Conservation (phyloP, 495 filamentous ascomycete genomes). For the Podospora fimiseda region DNA sequence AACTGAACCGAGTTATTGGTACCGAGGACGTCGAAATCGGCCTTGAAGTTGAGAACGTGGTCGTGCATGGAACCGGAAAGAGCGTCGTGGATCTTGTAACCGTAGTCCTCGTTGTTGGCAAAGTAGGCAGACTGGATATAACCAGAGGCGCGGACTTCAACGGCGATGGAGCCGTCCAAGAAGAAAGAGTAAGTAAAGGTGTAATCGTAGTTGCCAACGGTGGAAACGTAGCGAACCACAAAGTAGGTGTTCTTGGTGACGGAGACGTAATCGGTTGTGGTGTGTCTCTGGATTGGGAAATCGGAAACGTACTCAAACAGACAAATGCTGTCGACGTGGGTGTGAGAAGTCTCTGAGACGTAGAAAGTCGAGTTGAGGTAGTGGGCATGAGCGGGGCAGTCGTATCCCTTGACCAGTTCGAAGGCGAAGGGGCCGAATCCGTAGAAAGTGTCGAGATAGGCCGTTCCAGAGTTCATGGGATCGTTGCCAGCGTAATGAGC, state of each 20-base stretch:
- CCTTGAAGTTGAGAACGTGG: slow-evolving; percentile 55
- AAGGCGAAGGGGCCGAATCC: slow-evolving; percentile 42
- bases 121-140: slow-evolving; percentile 51
- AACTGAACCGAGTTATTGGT: slow-evolving; percentile 43
- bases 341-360: slow-evolving; percentile 32
- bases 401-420: slow-evolving; percentile 45
- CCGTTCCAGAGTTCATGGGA: slow-evolving; percentile 36
- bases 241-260: slow-evolving; percentile 44
- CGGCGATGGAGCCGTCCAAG: slow-evolving; percentile 47
- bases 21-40: slow-evolving; percentile 50
- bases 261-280: slow-evolving; percentile 24
- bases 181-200: slow-evolving; percentile 37
- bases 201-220: slow-evolving; percentile 48
- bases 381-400: slow-evolving; percentile 46
- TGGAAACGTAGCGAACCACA: slow-evolving; percentile 36
- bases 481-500: slow-evolving; percentile 50
- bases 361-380: slow-evolving; percentile 39
- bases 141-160: slow-evolving; percentile 48
- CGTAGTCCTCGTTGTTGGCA: slow-evolving; percentile 48
- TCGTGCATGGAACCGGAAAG: slow-evolving; percentile 53
- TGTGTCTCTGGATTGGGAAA: slow-evolving; percentile 42
- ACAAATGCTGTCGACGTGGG: slow-evolving; percentile 41
- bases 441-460: slow-evolving; percentile 42
- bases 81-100: slow-evolving; percentile 50
- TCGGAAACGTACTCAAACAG: slow-evolving; percentile 44